These are phyloP conservation scores for Candida argentea DNA, from an alignment of 805 yeast genomes.

Conservation along the genomic window DNA sequence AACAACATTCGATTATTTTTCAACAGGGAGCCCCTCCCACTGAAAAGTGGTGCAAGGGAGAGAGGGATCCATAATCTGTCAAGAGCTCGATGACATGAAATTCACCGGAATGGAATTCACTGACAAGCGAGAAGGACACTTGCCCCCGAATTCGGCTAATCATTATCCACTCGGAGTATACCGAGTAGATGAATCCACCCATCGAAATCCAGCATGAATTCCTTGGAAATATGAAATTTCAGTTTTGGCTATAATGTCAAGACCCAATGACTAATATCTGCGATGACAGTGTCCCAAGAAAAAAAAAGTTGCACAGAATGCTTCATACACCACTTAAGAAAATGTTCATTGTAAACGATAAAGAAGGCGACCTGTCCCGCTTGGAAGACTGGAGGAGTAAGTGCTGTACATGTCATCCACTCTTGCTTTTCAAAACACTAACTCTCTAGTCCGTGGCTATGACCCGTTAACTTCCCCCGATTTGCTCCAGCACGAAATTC, in stretches of 20 bases:
- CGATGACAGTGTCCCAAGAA: not conserved
- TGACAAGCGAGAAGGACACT: too few species aligned
- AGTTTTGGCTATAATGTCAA: conserved; percentile 1
- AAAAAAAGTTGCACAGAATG: not conserved
- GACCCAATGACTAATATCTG: conserved; percentile 1
- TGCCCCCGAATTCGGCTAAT: too few species aligned
- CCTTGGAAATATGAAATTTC: too few species aligned
- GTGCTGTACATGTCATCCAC: conserved; percentile 8
- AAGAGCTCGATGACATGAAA: too few species aligned
- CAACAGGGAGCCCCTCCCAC: too few species aligned
- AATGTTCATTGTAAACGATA: conserved; percentile 80
- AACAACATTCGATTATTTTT: too few species aligned
- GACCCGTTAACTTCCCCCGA: conserved; percentile 96
- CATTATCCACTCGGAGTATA: too few species aligned
- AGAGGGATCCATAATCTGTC: too few species aligned
- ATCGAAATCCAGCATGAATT: too few species aligned
- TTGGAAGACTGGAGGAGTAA: conserved; percentile 44
- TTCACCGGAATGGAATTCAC: too few species aligned
- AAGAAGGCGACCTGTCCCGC: conserved; percentile 74
- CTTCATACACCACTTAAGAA: not conserved
- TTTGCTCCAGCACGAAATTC: conserved; percentile 76
- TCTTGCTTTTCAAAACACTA: conserved; percentile 7
- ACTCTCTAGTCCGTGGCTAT: conserved; percentile 52
- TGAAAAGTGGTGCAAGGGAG: too few species aligned
- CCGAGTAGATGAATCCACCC: too few species aligned